These are phyloP conservation scores for Serendipita sp. DNA, from an alignment of 768 basidiomycete genomes.

Conservation along the genomic window DNA sequence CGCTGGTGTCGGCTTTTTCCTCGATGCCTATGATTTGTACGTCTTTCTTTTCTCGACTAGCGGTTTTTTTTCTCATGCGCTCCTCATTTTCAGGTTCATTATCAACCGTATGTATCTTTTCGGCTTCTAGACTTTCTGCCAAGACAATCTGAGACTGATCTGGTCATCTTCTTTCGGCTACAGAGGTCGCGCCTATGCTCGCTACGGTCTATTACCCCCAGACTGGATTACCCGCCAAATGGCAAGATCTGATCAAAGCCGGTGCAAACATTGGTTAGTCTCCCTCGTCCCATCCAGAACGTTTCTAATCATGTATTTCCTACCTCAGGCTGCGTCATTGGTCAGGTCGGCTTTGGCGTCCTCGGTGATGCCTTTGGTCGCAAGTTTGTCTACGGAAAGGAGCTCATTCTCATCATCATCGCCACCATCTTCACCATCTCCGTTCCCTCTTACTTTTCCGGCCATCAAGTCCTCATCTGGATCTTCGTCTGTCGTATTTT, in stretches of 20 bases:
- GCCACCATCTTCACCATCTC: conserved; percentile 58
- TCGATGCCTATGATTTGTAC: conserved; percentile 60
- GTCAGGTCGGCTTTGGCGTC: conserved; percentile 22
- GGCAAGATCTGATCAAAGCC: conserved; percentile 51
- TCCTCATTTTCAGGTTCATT: conserved; percentile 7
- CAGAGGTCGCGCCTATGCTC: conserved; percentile 42
- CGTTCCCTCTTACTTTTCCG: conserved; percentile 43
- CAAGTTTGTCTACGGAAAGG: conserved; percentile 35
- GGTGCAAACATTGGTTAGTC: conserved; percentile 41
- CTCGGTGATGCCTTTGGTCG: conserved; percentile 52
- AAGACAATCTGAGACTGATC: background rate
- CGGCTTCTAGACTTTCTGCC: background rate
- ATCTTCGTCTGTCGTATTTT: conserved; percentile 52
- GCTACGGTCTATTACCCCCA: conserved; percentile 49
- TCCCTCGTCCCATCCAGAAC: background rate
- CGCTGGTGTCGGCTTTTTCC: conserved; percentile 54
- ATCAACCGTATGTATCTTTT: background rate
- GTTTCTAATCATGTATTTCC: background rate
- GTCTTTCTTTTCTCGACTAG: conserved; percentile 38
- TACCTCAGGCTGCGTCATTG: conserved; percentile 39
- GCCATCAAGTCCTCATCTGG: conserved; percentile 41
- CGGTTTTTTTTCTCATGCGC: background rate
- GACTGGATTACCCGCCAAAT: conserved; percentile 31
- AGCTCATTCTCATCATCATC: conserved; percentile 59
- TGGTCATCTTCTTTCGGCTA: background rate